Conservation (phyloP, 495 filamentous ascomycete genomes). For the Entonaema liquescens region DNA sequence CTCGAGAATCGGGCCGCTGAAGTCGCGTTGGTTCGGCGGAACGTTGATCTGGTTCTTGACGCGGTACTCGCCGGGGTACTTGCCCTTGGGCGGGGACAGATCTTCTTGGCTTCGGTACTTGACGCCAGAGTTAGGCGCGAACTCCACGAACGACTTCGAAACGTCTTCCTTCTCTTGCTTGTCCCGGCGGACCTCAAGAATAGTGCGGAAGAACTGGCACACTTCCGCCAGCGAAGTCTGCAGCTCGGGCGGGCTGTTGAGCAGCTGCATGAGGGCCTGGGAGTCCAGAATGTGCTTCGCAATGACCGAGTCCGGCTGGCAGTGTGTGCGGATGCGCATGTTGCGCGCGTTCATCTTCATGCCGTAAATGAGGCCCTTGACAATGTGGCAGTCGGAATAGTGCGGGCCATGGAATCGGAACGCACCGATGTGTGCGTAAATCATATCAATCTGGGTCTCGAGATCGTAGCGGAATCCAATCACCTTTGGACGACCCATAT, state of each 20-base stretch:
- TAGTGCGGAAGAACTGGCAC: constrained; percentile 49
- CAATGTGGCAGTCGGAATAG: constrained; percentile 31
- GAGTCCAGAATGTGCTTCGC: constrained; percentile 56
- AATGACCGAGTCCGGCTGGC: constrained; percentile 58
- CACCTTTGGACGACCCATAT: constrained; percentile 54
- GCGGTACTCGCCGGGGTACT: constrained; percentile 19
- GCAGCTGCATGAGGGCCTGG: constrained; percentile 49
- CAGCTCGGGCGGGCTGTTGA: constrained; percentile 45
- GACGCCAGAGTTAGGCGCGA: background rate
- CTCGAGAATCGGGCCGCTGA: constrained; percentile 34
- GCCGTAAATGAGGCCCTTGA: constrained; percentile 50
- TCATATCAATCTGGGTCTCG: constrained; percentile 59
- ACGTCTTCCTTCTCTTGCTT: background rate
- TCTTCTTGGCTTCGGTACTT: background rate
- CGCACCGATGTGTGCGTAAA: constrained; percentile 48
- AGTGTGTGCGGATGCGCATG: constrained; percentile 54
- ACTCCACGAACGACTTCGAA: background rate
- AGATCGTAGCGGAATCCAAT: constrained; percentile 58
- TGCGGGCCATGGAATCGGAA: constrained; percentile 56
- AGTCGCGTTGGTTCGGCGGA: constrained; percentile 4
- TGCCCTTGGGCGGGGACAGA: constrained; percentile 11
- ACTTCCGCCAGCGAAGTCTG: constrained; percentile 51
- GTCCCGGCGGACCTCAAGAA: constrained; percentile 44
- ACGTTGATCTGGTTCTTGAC: constrained; percentile 26
- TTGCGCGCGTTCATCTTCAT: constrained; percentile 52